Percentiles rank a stretch among this genome's conserved stretches.
Conservation (phyloP, 495 filamentous ascomycete genomes). For the Hypoxylon fuscum region DNA sequence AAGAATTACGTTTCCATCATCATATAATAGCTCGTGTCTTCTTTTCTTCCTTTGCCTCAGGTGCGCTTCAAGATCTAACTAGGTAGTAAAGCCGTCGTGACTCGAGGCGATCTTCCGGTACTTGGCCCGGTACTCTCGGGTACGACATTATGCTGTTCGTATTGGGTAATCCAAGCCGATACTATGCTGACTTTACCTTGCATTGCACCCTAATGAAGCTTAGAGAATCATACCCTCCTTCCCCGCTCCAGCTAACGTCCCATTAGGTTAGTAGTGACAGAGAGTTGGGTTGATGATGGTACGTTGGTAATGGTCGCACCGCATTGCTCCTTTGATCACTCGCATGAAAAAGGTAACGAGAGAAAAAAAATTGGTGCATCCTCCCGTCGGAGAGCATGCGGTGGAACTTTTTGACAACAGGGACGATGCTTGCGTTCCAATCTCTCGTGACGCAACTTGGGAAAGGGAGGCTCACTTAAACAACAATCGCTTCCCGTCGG, state of each 20-base stretch:
- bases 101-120: slow-evolving; percentile 2
- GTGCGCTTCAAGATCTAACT: no score
- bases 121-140: slow-evolving; percentile 18
- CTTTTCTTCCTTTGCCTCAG: background rate
- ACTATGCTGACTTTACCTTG: slow-evolving; percentile 20
- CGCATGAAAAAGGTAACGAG: slow-evolving; percentile 25
- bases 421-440: background rate
- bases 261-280: background rate
- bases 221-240: slow-evolving; percentile 29
- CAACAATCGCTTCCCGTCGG: background rate
- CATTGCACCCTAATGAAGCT: slow-evolving; percentile 27
- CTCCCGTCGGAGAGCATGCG: slow-evolving; percentile 19
- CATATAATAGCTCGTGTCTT: slow-evolving; percentile 14
- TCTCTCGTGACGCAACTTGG: slow-evolving; percentile 21
- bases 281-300: background rate
- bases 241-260: slow-evolving; percentile 19
- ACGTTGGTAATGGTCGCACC: slow-evolving; percentile 27
- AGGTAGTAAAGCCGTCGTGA: slow-evolving; percentile 1
- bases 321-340: slow-evolving; percentile 39
- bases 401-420: slow-evolving; percentile 22
- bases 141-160: background rate
- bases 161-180: slow-evolving; percentile 24
- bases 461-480: slow-evolving; percentile 11
- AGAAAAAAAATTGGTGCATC: slow-evolving; percentile 5
- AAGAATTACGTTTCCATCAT: slow-evolving; percentile 30